Evolutionary conservation across 2,329 filamentous ascomycete species (phyloP), one percentile per base, ranked within the genome.

Genomic region (Falciphora oryzae): DNA sequence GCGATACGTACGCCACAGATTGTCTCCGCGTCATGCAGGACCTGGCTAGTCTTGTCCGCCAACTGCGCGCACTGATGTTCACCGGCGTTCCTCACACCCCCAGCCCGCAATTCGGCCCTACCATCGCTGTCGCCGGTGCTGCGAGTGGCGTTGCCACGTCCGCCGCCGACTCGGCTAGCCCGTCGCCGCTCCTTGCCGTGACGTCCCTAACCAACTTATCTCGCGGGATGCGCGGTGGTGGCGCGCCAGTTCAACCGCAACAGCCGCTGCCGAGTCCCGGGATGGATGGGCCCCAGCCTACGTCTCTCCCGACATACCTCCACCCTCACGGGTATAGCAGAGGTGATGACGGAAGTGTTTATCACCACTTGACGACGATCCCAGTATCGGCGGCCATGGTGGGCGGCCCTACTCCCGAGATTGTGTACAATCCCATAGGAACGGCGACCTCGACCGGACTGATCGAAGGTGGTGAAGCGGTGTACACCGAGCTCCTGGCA

Each of bases 1-100:
- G 74, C 10, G 78, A 73, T 66, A 74, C 74, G 53, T 79, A 78
- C 65, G 76, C 73, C 18, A 69, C 70, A 50, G 75, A 63, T 38
- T 65, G 65, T 53, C 29, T 38, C 11, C 44, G 50, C 25, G 62
- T 65, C 7, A 59, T 65, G 50, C 62, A 64, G 65, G 59, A 65
- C 53, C 62, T 65, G 38, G 56, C 62, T 7, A 53, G 56, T 11
- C 62, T 65, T 11, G 65, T 65, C 5, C 14, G 59, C 14, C 53
- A 59, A 8, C 35, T 65, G 59, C 59, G 65, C 31, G 59, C 60
- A 22, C 62, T 62, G 25, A 64, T 65, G 59, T 65, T 64, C 35
- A 38, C 61, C 35, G 63, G 57, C 32, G 60, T 62, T 8, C 64
- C 60, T 18, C 64, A 62, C 27, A 32, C 59, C 22, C 61, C 61